Conservation (phyloP, 2,329 filamentous ascomycete species). For the Westerdykella aurantiaca region DNA sequence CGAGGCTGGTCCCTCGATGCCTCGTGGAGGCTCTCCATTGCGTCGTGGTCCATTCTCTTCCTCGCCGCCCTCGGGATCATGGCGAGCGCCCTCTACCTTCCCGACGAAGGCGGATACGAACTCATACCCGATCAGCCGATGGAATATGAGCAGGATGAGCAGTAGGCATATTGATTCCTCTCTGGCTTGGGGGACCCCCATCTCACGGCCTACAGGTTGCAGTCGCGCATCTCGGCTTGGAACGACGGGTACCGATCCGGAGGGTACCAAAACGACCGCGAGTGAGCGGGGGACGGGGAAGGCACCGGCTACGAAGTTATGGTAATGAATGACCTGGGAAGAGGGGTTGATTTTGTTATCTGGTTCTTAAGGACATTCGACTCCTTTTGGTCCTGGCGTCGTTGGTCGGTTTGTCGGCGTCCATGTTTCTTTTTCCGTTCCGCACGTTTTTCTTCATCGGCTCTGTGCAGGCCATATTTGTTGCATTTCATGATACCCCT, state of each 20-base stretch:
- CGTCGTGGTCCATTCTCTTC: constrained; percentile 53
- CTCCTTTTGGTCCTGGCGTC: no score
- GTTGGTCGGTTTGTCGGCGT: no score
- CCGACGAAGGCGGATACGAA: constrained; percentile 82
- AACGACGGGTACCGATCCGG: constrained; percentile 35
- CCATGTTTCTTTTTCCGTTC: no score
- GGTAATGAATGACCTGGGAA: no score
- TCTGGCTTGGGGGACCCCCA: neutral
- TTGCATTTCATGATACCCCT: no score
- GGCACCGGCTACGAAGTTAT: no score
- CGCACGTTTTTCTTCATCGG: no score
- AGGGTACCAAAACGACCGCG: constrained; percentile 16
- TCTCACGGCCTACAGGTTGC: constrained; percentile 25
- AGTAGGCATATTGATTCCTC: constrained; percentile 18
- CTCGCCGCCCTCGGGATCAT: constrained; percentile 54
- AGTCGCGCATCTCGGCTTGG: constrained; percentile 31
- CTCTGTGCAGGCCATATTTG: no score
- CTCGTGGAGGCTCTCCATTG: constrained; percentile 66
- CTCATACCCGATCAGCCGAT: constrained; percentile 49
- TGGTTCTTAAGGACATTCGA: no score
- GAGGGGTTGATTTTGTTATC: no score
- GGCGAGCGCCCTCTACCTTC: constrained; percentile 63
- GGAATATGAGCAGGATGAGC: constrained; percentile 26
- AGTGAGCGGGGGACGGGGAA: neutral
- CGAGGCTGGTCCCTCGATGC: constrained; percentile 75